Evolutionary conservation across 805 yeast genomes (phyloP).

Genomic region (Suhomyces faveliae): DNA sequence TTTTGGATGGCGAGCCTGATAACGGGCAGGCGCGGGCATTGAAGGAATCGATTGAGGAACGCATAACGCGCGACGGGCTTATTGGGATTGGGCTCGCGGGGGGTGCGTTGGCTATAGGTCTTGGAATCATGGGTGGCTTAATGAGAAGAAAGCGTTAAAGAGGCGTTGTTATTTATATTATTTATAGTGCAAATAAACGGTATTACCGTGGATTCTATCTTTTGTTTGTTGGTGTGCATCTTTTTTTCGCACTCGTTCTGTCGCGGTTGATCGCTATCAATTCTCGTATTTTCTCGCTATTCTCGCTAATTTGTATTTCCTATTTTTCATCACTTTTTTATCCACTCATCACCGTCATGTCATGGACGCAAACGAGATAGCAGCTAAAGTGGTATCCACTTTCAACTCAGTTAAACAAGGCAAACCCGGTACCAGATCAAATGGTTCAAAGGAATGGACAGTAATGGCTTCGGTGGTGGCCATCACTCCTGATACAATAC

Average conservation of each 20-base stretch:
- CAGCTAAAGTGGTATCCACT: slow-evolving; percentile 17
- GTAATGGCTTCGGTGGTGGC: slow-evolving; percentile 74
- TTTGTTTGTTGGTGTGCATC: too few relatives aligned
- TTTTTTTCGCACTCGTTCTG: not conserved
- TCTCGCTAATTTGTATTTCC: not conserved
- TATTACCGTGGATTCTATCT: too few relatives aligned
- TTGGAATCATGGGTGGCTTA: slow-evolving; percentile 53
- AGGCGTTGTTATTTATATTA: too few relatives aligned
- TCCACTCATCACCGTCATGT: not conserved
- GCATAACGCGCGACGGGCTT: slow-evolving; percentile 81
- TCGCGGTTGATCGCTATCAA: not conserved
- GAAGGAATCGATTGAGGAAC: slow-evolving; percentile 76
- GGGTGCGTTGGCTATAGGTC: slow-evolving; percentile 82
- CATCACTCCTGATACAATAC: slow-evolving; percentile 17
- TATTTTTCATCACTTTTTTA: too few relatives aligned
- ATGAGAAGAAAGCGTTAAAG: slow-evolving; percentile 33
- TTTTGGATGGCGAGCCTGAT: slow-evolving; percentile 78
- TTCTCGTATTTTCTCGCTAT: not conserved
- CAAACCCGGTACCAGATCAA: slow-evolving; percentile 60
- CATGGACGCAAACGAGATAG: not conserved
- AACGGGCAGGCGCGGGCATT: slow-evolving; percentile 74
- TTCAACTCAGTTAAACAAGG: slow-evolving; percentile 43
- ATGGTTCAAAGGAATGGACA: slow-evolving; percentile 78
- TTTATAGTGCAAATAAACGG: too few relatives aligned
- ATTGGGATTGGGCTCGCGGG: slow-evolving; percentile 86